phyloP scores from a whole-genome alignment of 208 protist genomes.

The Angomonas ambiguus region DNA sequence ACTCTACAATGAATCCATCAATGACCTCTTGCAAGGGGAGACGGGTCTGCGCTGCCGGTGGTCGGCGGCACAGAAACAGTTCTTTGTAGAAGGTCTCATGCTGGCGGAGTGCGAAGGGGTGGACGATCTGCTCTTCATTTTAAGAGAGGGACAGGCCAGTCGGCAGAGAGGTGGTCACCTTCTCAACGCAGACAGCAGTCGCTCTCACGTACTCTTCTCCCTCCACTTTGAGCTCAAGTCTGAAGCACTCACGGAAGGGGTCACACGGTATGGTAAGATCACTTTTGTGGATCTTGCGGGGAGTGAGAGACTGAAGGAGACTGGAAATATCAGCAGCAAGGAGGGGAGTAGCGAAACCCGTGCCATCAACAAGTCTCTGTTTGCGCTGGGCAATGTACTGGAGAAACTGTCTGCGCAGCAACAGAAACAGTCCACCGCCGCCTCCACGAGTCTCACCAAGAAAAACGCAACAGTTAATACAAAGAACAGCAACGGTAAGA shows the following conservation, averaged over 20 bases:
- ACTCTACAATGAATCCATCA: slow-evolving; percentile 83
- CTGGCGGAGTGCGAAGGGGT: slow-evolving; percentile 65
- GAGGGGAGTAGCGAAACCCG: slow-evolving; percentile 50
- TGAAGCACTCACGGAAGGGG: not conserved
- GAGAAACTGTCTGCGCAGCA: slow-evolving; percentile 48
- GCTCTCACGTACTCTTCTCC: slow-evolving; percentile 91
- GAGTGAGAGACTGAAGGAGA: slow-evolving; percentile 87
- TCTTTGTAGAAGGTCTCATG: slow-evolving; percentile 85
- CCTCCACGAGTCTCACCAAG: not conserved
- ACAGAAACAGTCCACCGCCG: not conserved
- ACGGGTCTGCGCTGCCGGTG: slow-evolving; percentile 65
- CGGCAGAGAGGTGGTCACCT: slow-evolving; percentile 68
- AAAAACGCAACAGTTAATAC: not conserved
- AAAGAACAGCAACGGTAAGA: not conserved
- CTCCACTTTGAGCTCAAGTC: slow-evolving; percentile 47
- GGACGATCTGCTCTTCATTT: slow-evolving; percentile 76
- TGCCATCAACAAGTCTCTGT: slow-evolving; percentile 88
- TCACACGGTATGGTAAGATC: slow-evolving; percentile 61
- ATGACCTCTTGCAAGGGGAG: slow-evolving; percentile 73
- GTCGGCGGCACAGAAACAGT: slow-evolving; percentile 51
- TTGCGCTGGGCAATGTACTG: slow-evolving; percentile 88
- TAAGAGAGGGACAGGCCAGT: slow-evolving; percentile 78
- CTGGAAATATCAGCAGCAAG: slow-evolving; percentile 45
- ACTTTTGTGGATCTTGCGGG: slow-evolving; percentile 93
- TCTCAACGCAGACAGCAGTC: slow-evolving; percentile 86